A percentile compares a stretch with the other conserved stretches of the same genome.
phyloP scores from a whole-genome alignment of 768 basidiomycete species.

The Panaeolus papilionaceus region DNA sequence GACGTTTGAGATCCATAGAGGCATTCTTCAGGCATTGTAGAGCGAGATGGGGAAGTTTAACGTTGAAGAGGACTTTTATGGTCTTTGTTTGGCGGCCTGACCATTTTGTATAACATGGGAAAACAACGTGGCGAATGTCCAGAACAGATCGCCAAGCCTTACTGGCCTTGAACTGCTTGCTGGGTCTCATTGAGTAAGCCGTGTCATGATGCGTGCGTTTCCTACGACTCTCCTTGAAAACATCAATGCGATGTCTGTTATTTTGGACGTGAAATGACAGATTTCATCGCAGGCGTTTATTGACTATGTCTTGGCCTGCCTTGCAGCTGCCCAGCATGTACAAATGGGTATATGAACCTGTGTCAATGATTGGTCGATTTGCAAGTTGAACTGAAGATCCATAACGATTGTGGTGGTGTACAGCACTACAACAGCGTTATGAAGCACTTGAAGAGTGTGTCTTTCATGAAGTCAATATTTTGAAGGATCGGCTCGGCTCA shows the following conservation, averaged over 20 bases:
- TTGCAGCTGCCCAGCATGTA: not conserved
- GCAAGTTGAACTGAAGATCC: constrained; percentile 1
- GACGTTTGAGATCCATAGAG: constrained; percentile 7
- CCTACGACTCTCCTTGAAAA: constrained; percentile 3
- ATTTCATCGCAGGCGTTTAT: constrained; percentile 14
- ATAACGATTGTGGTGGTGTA: constrained; percentile 9
- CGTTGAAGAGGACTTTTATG: constrained; percentile 10
- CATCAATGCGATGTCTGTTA: constrained; percentile 1
- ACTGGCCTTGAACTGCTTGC: not conserved
- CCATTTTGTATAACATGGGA: constrained; percentile 13
- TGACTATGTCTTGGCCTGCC: constrained; percentile 11
- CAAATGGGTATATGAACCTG: constrained; percentile 4
- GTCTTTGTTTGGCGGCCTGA: constrained; percentile 5
- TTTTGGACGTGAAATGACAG: constrained; percentile 7
- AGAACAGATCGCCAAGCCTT: constrained; percentile 3
- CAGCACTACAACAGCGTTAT: constrained; percentile 6
- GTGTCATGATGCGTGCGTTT: constrained; percentile 10
- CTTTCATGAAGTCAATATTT: constrained; percentile 12
- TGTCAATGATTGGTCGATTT: constrained; percentile 6
- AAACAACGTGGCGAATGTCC: constrained; percentile 10
- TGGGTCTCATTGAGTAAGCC: not conserved
- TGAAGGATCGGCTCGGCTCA: constrained; percentile 27
- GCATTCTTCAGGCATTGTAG: constrained; percentile 8
- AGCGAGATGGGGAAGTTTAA: constrained; percentile 14
- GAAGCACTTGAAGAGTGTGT: constrained; percentile 14